Evolutionary conservation across 1,139 yeast species (phyloP).

Genomic region (Pneumocystis sp.): DNA sequence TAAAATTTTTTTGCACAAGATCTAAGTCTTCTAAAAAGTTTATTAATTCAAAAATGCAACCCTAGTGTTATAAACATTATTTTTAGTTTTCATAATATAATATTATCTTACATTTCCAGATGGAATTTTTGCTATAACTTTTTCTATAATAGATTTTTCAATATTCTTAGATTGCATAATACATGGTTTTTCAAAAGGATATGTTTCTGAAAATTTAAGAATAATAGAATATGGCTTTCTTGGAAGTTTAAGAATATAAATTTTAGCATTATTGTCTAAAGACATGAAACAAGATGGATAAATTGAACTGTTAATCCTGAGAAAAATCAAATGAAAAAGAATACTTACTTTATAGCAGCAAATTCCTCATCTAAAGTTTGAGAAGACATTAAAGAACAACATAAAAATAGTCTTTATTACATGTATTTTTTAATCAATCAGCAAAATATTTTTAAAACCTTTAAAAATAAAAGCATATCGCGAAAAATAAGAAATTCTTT

Average conservation of each 20-base stretch:
- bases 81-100: not conserved
- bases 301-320: not conserved
- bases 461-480: no score
- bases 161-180: not conserved
- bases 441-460: not conserved
- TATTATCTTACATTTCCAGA: not conserved
- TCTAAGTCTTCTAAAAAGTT: not conserved
- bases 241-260: not conserved
- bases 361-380: not conserved
- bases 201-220: not conserved
- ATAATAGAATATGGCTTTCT: not conserved
- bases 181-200: not conserved
- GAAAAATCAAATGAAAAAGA: not conserved
- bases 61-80: not conserved
- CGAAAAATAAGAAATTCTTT: no score
- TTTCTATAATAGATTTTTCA: not conserved
- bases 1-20: not conserved
- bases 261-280: not conserved
- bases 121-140: not conserved
- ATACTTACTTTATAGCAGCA: not conserved
- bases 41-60: not conserved
- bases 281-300: not conserved
- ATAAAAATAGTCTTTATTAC: not conserved
- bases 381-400: not conserved
- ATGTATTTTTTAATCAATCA: not conserved